Conservation (phyloP, 805 yeast genomes). For the Barnettozyma populi region DNA sequence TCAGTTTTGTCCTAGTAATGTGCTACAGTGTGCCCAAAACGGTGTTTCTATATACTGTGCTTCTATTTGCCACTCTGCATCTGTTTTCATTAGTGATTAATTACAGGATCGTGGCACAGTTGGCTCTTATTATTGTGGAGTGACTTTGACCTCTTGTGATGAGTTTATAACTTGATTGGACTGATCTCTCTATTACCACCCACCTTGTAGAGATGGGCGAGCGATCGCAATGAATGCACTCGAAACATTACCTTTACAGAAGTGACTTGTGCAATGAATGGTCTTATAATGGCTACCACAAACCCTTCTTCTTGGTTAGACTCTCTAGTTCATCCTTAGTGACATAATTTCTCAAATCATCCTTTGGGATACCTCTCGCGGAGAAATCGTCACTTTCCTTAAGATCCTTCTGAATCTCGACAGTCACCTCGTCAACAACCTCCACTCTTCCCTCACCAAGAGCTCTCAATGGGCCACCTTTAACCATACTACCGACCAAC, state of each 20-base stretch:
- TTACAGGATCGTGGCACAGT: neutral
- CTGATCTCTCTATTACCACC: too few relatives aligned
- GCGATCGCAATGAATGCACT: neutral
- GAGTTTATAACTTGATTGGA: too few relatives aligned
- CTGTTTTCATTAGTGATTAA: neutral
- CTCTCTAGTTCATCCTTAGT: slow-evolving; percentile 1
- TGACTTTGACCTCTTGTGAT: neutral
- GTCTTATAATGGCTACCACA: neutral
- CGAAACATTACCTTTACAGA: neutral
- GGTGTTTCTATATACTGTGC: neutral
- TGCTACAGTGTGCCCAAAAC: neutral
- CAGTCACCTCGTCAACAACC: slow-evolving; percentile 1
- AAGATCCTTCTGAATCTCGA: neutral
- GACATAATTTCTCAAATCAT: slow-evolving; percentile 4
- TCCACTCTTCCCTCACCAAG: slow-evolving; percentile 4
- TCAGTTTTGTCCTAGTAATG: neutral
- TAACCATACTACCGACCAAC: slow-evolving; percentile 68
- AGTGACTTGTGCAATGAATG: neutral
- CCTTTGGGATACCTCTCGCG: slow-evolving; percentile 3
- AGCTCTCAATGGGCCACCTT: slow-evolving; percentile 37
- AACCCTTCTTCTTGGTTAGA: neutral
- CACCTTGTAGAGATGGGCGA: too few relatives aligned
- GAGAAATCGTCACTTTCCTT: slow-evolving; percentile 1
- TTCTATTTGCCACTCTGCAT: neutral
- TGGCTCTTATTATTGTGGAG: neutral